A percentile compares a stretch with the other conserved stretches of the same genome.
Evolutionary conservation across 257 asterid species (phyloP).

Genomic region (Linaria vulgaris): DNA sequence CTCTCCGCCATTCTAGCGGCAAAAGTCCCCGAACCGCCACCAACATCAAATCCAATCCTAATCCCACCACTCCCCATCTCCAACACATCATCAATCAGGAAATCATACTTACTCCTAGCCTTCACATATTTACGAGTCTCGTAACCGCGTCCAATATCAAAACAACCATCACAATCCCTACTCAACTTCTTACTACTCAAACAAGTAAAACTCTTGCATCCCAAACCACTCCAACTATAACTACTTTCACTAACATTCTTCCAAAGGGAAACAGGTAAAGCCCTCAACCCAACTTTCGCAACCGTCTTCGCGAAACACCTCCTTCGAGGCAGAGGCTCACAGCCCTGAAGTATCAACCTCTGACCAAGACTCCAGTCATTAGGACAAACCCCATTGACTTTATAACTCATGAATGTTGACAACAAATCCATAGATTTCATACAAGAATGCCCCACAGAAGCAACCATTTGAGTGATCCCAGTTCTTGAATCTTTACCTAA

Average conservation of each 20-base stretch:
- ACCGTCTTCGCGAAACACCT: slow-evolving; percentile 55
- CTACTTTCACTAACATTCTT: slow-evolving; percentile 51
- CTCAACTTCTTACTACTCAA: slow-evolving; percentile 61
- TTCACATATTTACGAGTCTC: slow-evolving; percentile 55
- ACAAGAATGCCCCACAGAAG: slow-evolving; percentile 74
- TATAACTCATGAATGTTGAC: slow-evolving; percentile 55
- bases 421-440: slow-evolving; percentile 52
- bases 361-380: slow-evolving; percentile 74
- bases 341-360: slow-evolving; percentile 55
- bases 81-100: slow-evolving; percentile 70
- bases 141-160: slow-evolving; percentile 47
- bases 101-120: slow-evolving; percentile 64
- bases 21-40: slow-evolving; percentile 90
- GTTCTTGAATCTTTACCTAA: slow-evolving; percentile 87
- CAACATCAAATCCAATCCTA: slow-evolving; percentile 66
- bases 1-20: slow-evolving; percentile 90
- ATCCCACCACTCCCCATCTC: slow-evolving; percentile 59
- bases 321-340: slow-evolving; percentile 76
- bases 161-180: slow-evolving; percentile 81
- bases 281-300: slow-evolving; percentile 44
- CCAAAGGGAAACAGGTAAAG: slow-evolving; percentile 62
- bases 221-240: slow-evolving; percentile 62
- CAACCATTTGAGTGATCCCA: slow-evolving; percentile 89
- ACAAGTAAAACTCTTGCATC: slow-evolving; percentile 70
- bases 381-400: slow-evolving; percentile 58